Percentiles rank a stretch among this genome's conserved stretches.
Evolutionary conservation across 306 rosid species (phyloP).

Genomic region (Dalbergia cultrata): DNA sequence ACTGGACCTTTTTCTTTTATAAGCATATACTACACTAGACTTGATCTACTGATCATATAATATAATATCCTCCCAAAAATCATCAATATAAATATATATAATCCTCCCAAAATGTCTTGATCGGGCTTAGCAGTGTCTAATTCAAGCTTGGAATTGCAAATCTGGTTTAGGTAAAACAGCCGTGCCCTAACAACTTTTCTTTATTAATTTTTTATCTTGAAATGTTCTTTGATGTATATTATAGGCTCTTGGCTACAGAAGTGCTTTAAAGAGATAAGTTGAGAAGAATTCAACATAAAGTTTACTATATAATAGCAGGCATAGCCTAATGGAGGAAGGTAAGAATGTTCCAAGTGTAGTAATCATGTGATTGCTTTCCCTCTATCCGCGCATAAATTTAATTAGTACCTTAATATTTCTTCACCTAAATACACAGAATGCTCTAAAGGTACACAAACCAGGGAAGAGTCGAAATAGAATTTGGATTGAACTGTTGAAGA

Average conservation of each 20-base stretch:
- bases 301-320: background rate
- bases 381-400: background rate
- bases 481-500: conserved; percentile 32
- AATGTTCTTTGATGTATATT: background rate
- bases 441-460: background rate
- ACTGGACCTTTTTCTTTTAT: too few relatives aligned
- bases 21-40: too few relatives aligned
- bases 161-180: conserved; percentile 41
- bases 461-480: conserved; percentile 41
- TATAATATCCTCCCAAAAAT: too few relatives aligned
- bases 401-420: background rate
- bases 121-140: background rate
- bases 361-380: background rate
- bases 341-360: conserved; percentile 3
- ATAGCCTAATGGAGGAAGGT: conserved; percentile 45
- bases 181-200: conserved; percentile 3
- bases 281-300: background rate
- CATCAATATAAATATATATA: background rate
- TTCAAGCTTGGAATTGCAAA: conserved; percentile 15
- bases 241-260: conserved; percentile 25
- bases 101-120: background rate
- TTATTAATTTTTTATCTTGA: background rate
- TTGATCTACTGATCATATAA: too few relatives aligned
- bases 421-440: background rate
- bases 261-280: conserved; percentile 1